Percentiles rank a stretch among this genome's conserved stretches.
These are phyloP conservation scores for Aphanomyces astaci DNA, from an alignment of 352 stramenopile genomes.

Conservation along the genomic window DNA sequence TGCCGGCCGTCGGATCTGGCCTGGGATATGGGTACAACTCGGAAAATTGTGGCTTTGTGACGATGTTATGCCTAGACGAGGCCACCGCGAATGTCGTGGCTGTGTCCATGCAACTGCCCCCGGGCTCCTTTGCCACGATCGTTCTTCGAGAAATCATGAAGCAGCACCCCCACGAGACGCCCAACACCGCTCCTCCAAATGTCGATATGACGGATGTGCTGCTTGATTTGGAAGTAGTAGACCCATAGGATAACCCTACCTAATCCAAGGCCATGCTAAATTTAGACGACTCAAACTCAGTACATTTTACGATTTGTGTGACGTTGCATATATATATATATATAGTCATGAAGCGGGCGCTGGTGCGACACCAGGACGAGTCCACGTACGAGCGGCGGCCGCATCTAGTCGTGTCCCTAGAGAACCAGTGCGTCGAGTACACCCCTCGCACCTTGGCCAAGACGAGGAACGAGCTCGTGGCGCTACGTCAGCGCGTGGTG, in stretches of 20 bases:
- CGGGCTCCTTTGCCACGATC: conserved; percentile 72
- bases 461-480: not conserved
- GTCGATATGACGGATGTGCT: too few species aligned
- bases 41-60: conserved; percentile 2
- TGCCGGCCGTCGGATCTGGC: conserved; percentile 36
- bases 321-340: too few species aligned
- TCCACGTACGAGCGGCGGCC: conserved; percentile 16
- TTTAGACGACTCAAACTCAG: too few species aligned
- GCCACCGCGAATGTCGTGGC: conserved; percentile 22
- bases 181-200: not conserved
- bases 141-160: conserved; percentile 58
- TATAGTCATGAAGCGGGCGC: conserved; percentile 16
- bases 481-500: not conserved
- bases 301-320: not conserved
- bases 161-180: not conserved
- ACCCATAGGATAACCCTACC: too few species aligned
- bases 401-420: conserved; percentile 5
- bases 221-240: too few species aligned
- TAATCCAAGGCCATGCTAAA: not conserved
- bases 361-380: not conserved
- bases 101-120: conserved; percentile 49
- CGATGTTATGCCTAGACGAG: too few species aligned
- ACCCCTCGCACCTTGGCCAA: not conserved
- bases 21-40: conserved; percentile 8
- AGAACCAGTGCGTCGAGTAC: not conserved